Conservation (phyloP, 164 flowering plant genomes). For the Macadamia integrifolia region DNA sequence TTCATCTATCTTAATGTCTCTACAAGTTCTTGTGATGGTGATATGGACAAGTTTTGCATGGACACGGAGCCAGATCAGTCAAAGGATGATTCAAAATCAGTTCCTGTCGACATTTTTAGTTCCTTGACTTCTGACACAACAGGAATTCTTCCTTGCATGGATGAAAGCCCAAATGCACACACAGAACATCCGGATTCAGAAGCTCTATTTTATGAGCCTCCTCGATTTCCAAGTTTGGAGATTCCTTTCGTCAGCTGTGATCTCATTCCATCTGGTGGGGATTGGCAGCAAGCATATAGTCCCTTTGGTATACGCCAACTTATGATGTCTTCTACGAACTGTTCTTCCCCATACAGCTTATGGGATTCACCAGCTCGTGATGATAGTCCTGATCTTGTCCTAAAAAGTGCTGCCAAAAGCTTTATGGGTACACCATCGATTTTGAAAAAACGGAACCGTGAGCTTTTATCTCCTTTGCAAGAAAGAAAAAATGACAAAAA, state of each 20-base stretch:
- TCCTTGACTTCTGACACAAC: constrained; percentile 21
- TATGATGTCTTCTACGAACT: constrained; percentile 70
- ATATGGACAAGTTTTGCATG: constrained; percentile 19
- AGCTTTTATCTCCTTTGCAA: constrained; percentile 72
- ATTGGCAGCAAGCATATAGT: constrained; percentile 79
- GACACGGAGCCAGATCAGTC: constrained; percentile 25
- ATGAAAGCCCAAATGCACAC: constrained; percentile 18
- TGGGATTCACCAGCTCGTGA: constrained; percentile 84
- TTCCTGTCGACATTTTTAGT: constrained; percentile 35
- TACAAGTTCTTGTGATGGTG: constrained; percentile 23
- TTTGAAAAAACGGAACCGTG: constrained; percentile 79
- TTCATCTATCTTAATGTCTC: constrained; percentile 32
- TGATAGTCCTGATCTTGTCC: constrained; percentile 62
- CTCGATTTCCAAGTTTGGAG: constrained; percentile 89
- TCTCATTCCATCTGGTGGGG: constrained; percentile 67
- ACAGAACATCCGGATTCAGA: constrained; percentile 41
- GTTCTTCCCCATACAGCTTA: constrained; percentile 61
- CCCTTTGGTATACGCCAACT: constrained; percentile 93
- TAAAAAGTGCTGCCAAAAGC: constrained; percentile 86
- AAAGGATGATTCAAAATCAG: constrained; percentile 29
- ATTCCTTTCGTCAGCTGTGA: constrained; percentile 96
- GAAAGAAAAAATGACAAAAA: constrained; percentile 70
- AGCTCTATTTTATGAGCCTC: constrained; percentile 80
- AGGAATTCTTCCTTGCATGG: constrained; percentile 21
- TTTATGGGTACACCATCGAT: constrained; percentile 80